Conservation (phyloP, 306 rosid genomes). For the Lathyrus aphaca region DNA sequence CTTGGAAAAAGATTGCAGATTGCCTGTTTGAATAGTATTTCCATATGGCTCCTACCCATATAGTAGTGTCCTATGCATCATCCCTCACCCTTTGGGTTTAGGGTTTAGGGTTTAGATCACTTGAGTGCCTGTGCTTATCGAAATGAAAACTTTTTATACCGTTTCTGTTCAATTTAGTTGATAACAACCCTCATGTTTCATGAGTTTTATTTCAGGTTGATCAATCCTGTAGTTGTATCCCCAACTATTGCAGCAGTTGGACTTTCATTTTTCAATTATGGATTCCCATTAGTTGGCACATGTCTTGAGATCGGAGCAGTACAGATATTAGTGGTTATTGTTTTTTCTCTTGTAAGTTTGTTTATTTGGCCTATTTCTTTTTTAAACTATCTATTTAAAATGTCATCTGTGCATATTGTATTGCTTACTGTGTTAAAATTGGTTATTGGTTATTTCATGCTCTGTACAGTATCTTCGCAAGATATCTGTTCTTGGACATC, state of each 20-base stretch:
- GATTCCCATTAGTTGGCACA: slow-evolving; percentile 87
- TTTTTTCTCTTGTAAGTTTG: slow-evolving; percentile 90
- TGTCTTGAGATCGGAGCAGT: slow-evolving; percentile 95
- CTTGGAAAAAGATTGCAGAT: slow-evolving; percentile 1
- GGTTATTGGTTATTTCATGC: slow-evolving; percentile 30
- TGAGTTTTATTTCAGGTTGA: slow-evolving; percentile 68
- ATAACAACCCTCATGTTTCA: slow-evolving; percentile 33
- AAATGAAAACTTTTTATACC: slow-evolving; percentile 10
- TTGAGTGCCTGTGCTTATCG: slow-evolving; percentile 1
- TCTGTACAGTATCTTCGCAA: slow-evolving; percentile 86
- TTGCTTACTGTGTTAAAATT: slow-evolving; percentile 36
- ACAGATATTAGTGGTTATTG: slow-evolving; percentile 82
- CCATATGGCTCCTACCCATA: slow-evolving; percentile 14
- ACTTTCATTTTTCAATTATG: slow-evolving; percentile 93
- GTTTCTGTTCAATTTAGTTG: slow-evolving; percentile 49
- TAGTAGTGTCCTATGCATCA: not conserved
- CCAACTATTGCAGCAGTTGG: slow-evolving; percentile 99
- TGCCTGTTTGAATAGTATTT: slow-evolving; percentile 17
- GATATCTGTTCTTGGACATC: slow-evolving; percentile 93
- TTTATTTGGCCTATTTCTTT: slow-evolving; percentile 25
- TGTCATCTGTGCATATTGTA: not conserved
- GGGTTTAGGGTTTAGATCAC: slow-evolving; percentile 3
- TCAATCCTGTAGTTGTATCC: slow-evolving; percentile 95
- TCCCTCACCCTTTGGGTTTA: not conserved
- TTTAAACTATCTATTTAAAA: not conserved